Base-by-base conservation (phyloP, 768 basidiomycete genomes). In the Arthromyces matolae region DNA sequence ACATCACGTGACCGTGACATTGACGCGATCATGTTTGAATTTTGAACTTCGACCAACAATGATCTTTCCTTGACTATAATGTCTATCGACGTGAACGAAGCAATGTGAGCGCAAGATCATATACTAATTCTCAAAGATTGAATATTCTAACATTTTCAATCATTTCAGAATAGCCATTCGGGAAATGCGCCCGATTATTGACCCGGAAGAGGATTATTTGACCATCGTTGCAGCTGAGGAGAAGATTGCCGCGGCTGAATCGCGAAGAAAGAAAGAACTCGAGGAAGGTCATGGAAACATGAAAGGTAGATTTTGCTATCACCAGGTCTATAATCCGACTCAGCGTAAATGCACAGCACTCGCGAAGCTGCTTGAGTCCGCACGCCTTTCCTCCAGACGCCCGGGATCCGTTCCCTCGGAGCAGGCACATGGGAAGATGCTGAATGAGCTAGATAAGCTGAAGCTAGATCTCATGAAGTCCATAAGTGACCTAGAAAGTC, bases 151-250 rank as follows among this genome's bases (percentile, higher is more conserved):
- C 22, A 27, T 20, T 14, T 45, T 24, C 38, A 9, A 13, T 14
- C 7, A 20, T 13, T 19, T 38, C 51, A 89, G 86, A 40, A 81
- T 83, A 54, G 77, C 83, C 14, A 80, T 89, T 37, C 75, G 73
- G 53, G 82, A 81, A 50, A 86, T 89, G 78, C 69, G 78, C 25
- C 75, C 78, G 3, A 81, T 89, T 48, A 86, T 91, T 45, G 82
- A 87, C 57, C 85, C 86, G 9, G 83, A 85, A 34, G 86, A 89
- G 44, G 89, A 91, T 63, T 89, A 81, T 60, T 67, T 84, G 48
- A 83, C 84, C 10, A 86, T 91, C 40, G 80, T 82, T 13, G 79
- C 77, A 6, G 82, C 86, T 7, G 86, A 90, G 55, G 81, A 89
- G 49, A 81, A 76, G 53, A 81, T 88, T 60, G 76, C 76, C 12